Evolutionary conservation across 192 early-diverging fungal genomes (phyloP), one percentile per base, ranked within the genome.

Genomic region (Entomortierella parvispora): DNA sequence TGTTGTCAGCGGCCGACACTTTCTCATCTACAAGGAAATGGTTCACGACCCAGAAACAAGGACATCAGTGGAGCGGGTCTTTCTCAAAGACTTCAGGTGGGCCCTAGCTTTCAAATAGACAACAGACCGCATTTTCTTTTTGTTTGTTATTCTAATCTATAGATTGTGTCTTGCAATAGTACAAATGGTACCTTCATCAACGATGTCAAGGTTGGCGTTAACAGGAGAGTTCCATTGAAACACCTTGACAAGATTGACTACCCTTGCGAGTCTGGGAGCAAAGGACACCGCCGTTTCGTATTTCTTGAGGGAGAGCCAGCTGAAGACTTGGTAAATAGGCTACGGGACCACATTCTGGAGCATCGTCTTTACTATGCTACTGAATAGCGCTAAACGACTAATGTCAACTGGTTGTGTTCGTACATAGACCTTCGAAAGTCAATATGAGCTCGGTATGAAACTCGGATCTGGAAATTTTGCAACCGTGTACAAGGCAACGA

Each of bases 151-250:
- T 50, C 20, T 31, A 52, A 23, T 10, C 12, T 20, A 17, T 17
- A 11, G 28, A 15, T 25, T 59, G 14, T 45, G 12, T 28, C 28
- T 33, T 23, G 31, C 18, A 11, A 34, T 34, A 91, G 90, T 81
- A 84, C 89, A 15, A 91, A 93, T 58, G 92, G 92, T 22, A 93
- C 90, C 2, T 91, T 78, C 60, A 83, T 93, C 65, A 91, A 91
- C 66, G 85, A 84, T 17, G 57, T 57, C 28, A 83, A 84, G 40
- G 69, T 92, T n/a, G 74, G 68, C 4, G 79, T 82, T 23, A 84
- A 83, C 55, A 64, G 80, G 50, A 69, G 84, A 2, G 62, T 86
- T 17, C 81, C 85, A 65, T 83, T 93, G 43, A 67, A 71, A 15
- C 64, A 87, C 60, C 88, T 86, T 22, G 92, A 93, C 65, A 80